phyloP scores from a whole-genome alignment of 495 filamentous ascomycete species.

The Aspergillus nidulans region DNA sequence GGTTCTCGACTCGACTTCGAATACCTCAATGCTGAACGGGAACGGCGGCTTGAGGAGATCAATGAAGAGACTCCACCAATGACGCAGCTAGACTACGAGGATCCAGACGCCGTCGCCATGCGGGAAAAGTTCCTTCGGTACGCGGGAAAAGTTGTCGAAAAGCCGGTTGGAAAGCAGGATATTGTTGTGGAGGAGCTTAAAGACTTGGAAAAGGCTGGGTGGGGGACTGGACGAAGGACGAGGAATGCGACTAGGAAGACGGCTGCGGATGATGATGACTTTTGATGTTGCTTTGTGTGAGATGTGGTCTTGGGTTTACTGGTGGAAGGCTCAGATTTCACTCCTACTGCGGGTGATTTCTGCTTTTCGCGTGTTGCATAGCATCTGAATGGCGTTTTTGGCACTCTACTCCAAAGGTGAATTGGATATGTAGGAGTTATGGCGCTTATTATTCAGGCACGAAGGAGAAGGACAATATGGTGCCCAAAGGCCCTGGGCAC shows the following conservation, averaged over 20 bases:
- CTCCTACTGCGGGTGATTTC: not conserved
- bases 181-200: slow-evolving; percentile 27
- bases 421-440: not conserved
- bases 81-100: slow-evolving; percentile 54
- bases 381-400: not conserved
- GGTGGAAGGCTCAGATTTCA: no score
- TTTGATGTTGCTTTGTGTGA: not conserved
- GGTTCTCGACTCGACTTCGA: slow-evolving; percentile 34
- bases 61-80: slow-evolving; percentile 38
- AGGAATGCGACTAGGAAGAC: slow-evolving; percentile 28
- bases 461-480: not conserved
- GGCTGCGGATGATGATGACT: slow-evolving; percentile 25
- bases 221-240: slow-evolving; percentile 36
- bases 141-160: slow-evolving; percentile 36
- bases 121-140: slow-evolving; percentile 41
- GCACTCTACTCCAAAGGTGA: not conserved
- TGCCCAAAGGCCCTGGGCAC: not conserved
- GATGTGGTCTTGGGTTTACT: no score
- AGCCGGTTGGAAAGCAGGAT: slow-evolving; percentile 21
- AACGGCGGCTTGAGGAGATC: slow-evolving; percentile 18
- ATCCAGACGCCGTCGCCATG: slow-evolving; percentile 47
- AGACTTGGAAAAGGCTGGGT: slow-evolving; percentile 36
- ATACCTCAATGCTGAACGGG: slow-evolving; percentile 23
- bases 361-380: not conserved
- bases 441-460: not conserved